Base-by-base conservation (phyloP, 2,329 filamentous ascomycete species). In the Fusarium graminum region DNA sequence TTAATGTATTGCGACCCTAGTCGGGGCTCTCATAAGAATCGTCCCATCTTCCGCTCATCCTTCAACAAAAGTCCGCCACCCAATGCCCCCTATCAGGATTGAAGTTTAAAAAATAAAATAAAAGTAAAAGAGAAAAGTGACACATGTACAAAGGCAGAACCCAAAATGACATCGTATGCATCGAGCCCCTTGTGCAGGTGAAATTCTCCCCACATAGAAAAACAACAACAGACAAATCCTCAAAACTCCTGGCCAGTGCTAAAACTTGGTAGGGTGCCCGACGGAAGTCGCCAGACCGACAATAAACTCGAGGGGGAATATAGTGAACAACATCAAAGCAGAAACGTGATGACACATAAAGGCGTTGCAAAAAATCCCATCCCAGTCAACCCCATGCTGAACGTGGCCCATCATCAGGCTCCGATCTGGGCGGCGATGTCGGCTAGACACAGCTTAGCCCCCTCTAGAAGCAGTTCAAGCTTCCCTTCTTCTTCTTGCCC, bases 401-500 rank as follows among this genome's bases (percentile, higher is more conserved):
- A 43, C 44, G 47, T 40, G 42, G 38, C 42, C 45, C 39, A 22
- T 43, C 25, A 69, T 69, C 44, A 19, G 30, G 38, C 54, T 67
- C 56, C 45, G 52, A 30, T 34, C 19, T n/a, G 11, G 52, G 46
- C 54, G 45, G 52, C 51, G 58, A 47, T 38, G 34, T 51, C 63
- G 42, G 54, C 52, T 58, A 59, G 46, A 68, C 53, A 61, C 69
- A 67, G 66, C 65, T 65, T 50, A 72, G 66, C 70, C 72, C 64
- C 72, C 53, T 63, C 80, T 93, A 97, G 84, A 99, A 99, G 86
- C 95, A 99, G 83, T 97, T 98, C 79, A 99, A 86, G 70, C 91
- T 94, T 74, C 91, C 89, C 86, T 97, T 97, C 87, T 96, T 94
- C 86, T 94, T 97, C 84, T 96, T 95, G 82, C 92, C 90, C 75